These are phyloP conservation scores for Microbotryomycetes sp. DNA, from an alignment of 1,284 basidiomycete genomes.

Conservation along the genomic window DNA sequence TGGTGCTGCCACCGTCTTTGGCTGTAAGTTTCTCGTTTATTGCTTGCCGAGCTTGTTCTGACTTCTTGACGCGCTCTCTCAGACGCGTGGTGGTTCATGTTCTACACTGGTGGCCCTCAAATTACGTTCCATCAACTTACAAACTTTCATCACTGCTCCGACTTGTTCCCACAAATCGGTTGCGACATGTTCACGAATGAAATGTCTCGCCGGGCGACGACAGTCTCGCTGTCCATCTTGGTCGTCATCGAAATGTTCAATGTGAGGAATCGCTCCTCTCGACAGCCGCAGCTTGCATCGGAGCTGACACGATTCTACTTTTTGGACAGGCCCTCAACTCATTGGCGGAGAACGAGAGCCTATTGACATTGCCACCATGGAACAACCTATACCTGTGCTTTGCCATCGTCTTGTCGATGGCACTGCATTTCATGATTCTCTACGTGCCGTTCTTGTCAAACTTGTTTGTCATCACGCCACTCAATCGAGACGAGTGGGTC, in stretches of 20 bases:
- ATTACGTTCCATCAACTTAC: slow-evolving; percentile 93
- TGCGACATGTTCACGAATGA: slow-evolving; percentile 88
- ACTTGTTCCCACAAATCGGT: slow-evolving; percentile 75
- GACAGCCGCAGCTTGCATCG: neutral
- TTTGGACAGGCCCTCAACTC: slow-evolving; percentile 55
- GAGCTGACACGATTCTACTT: neutral
- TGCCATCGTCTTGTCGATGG: slow-evolving; percentile 83
- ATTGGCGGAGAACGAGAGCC: slow-evolving; percentile 91
- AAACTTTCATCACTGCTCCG: slow-evolving; percentile 84
- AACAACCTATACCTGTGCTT: slow-evolving; percentile 84
- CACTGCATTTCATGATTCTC: slow-evolving; percentile 82
- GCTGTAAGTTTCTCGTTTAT: slow-evolving; percentile 39
- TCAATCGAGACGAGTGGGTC: slow-evolving; percentile 89
- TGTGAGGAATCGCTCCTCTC: slow-evolving; percentile 46
- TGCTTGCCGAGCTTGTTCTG: neutral
- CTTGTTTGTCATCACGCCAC: slow-evolving; percentile 84
- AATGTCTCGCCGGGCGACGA: slow-evolving; percentile 79
- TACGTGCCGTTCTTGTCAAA: slow-evolving; percentile 92
- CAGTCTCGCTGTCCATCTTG: slow-evolving; percentile 88
- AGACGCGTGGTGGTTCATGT: slow-evolving; percentile 85
- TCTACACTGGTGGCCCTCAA: slow-evolving; percentile 80
- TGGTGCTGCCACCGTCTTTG: slow-evolving; percentile 88
- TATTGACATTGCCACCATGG: slow-evolving; percentile 83
- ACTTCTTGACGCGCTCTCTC: slow-evolving; percentile 52
- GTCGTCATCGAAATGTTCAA: slow-evolving; percentile 99